Evolutionary conservation across 305 asterid species (phyloP).

Genomic region (Stenogyne calaminthoides): DNA sequence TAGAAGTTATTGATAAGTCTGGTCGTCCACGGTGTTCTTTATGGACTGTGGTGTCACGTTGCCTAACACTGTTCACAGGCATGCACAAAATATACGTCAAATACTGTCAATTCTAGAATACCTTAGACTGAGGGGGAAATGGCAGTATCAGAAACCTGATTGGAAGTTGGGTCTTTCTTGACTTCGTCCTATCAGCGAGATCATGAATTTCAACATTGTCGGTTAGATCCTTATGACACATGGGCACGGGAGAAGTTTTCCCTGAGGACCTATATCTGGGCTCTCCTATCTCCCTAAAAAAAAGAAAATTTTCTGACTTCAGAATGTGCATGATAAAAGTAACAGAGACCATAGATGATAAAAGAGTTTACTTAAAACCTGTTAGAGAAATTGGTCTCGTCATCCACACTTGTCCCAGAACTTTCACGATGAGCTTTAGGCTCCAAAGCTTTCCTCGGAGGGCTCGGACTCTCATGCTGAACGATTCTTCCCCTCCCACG

Average conservation of each 20-base stretch:
- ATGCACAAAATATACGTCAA: slow-evolving; percentile 26
- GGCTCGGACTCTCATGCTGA: slow-evolving; percentile 43
- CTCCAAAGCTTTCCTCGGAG: slow-evolving; percentile 41
- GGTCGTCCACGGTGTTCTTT: slow-evolving; percentile 42
- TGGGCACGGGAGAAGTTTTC: slow-evolving; percentile 35
- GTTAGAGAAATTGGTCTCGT: slow-evolving; percentile 34
- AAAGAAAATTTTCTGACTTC: slow-evolving; percentile 25
- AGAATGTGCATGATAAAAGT: slow-evolving; percentile 20
- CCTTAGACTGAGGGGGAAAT: slow-evolving; percentile 15
- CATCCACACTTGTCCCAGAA: slow-evolving; percentile 49
- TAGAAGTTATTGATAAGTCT: slow-evolving; percentile 39
- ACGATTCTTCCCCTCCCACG: slow-evolving; percentile 41
- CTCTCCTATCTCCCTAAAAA: slow-evolving; percentile 49
- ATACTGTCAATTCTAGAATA: slow-evolving; percentile 24
- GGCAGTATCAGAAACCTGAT: slow-evolving; percentile 48
- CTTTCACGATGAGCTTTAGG: slow-evolving; percentile 46
- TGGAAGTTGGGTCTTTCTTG: slow-evolving; percentile 42
- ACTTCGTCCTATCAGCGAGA: slow-evolving; percentile 41
- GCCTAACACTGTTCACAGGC: slow-evolving; percentile 45
- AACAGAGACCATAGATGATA: slow-evolving; percentile 7
- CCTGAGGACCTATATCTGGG: slow-evolving; percentile 40
- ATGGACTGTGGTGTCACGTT: slow-evolving; percentile 43
- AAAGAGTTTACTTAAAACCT: slow-evolving; percentile 33
- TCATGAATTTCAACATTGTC: slow-evolving; percentile 35
- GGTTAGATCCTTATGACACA: slow-evolving; percentile 37